Base-by-base conservation (phyloP, 371 early-diverging fungal species). In the Mortierella sp. region DNA sequence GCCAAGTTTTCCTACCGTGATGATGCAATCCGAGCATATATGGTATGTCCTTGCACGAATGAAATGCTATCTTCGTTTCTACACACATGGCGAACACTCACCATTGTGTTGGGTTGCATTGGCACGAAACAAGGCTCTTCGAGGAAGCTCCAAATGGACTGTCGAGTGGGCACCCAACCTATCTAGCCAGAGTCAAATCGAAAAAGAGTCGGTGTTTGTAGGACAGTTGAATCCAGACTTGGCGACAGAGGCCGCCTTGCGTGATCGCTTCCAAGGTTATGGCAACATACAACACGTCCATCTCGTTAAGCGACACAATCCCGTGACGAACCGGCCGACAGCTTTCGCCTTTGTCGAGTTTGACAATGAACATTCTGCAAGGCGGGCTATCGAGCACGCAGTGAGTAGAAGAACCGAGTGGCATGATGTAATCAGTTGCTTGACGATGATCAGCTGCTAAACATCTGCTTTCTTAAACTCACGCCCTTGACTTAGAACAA, bases 1-100 rank as follows among this genome's bases (percentile, higher is more conserved):
- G 86, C 93, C 41, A 91, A 92, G 68, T 95, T 83, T 49, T 72
- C 84, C 13, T 93, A 87, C 58, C 82, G 94, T 2, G 93, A 93
- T 56, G 95, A 95, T 72, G 95, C 95, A 24, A 90, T 93, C 58
- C 80, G 82, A 23, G 92, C 94, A 2, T 93, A 81, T 65, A 45
- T 87, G 82, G 91, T 90, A 83, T 14, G 27, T 16, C 14, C 5
- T 14, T 7, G 26, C 6, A 54, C 24, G 26, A 43, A 34, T 31
- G 0, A 10, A 19, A 16, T 30, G n/a, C n/a, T n/a, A n/a, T n/a
- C n/a, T n/a, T n/a, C n/a, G n/a, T n/a, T n/a, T n/a, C n/a, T n/a
- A n/a, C n/a, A n/a, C n/a, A n/a, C n/a, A n/a, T n/a, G n/a, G n/a
- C n/a, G n/a, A 10, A 34, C 10, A 34, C 34, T 34, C 4, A 34